Conservation (phyloP, 768 basidiomycete genomes). For the Trametes coccinea region DNA sequence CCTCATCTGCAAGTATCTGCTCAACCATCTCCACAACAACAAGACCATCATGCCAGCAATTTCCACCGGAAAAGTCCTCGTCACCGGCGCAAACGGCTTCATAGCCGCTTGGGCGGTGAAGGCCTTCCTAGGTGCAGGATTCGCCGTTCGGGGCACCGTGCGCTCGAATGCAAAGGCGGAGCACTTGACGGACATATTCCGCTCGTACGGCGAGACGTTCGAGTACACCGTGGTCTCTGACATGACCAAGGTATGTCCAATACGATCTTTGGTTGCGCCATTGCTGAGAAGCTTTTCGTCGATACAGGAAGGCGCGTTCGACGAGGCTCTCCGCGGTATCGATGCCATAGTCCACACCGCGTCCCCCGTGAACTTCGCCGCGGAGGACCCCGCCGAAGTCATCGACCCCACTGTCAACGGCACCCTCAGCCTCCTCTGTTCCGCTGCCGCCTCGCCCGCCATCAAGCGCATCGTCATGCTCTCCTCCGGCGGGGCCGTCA, state of each 20-base stretch:
- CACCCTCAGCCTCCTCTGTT: constrained; percentile 40
- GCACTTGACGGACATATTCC: constrained; percentile 54
- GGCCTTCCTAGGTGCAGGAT: constrained; percentile 60
- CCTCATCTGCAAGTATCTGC: no score
- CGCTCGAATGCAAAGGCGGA: constrained; percentile 58
- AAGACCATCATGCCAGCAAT: no score
- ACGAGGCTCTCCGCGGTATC: constrained; percentile 26
- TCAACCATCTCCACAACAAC: no score
- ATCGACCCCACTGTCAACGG: constrained; percentile 48
- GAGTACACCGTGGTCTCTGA: constrained; percentile 73
- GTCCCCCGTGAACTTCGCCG: constrained; percentile 21
- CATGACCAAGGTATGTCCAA: constrained; percentile 47
- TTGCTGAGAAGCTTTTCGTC: neutral
- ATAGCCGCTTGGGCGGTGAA: constrained; percentile 58
- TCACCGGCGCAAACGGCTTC: constrained; percentile 59
- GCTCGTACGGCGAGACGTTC: constrained; percentile 52
- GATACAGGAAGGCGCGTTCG: constrained; percentile 25
- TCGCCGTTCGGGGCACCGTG: constrained; percentile 63
- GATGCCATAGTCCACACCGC: constrained; percentile 28
- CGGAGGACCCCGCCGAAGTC: constrained; percentile 29
- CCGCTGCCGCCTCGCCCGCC: constrained; percentile 29
- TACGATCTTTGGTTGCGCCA: neutral
- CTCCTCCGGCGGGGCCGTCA: constrained; percentile 52
- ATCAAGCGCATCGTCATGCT: constrained; percentile 74
- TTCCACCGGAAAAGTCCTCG: constrained; percentile 13